Evolutionary conservation across 345 rosid genomes (phyloP), one percentile per base, ranked within the genome.

Genomic region (Linum lewisii): DNA sequence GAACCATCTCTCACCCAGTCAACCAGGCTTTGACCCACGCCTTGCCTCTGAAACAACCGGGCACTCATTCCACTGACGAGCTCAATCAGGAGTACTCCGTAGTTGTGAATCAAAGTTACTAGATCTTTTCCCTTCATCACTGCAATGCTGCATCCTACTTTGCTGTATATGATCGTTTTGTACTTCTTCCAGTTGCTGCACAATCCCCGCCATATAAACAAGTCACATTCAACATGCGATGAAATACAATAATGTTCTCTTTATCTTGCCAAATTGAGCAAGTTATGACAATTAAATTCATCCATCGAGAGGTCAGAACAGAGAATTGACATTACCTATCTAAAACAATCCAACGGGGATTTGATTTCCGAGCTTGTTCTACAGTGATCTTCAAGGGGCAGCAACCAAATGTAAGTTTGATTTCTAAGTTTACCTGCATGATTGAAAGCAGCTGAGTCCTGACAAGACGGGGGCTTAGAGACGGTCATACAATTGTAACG

Each of bases 341-440:
- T 61, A 78, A 61, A 7, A 81, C 72, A 59, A 81, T 74, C 81
- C 83, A 81, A 16, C 86, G 73, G 7, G 77, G 70, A n/a, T 72
- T 69, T 2, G 74, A 24, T 21, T 63, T 72, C 37, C 61, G 62
- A 36, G 78, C 81, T 74, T 76, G 83, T 44, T 74, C 60, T 20
- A 76, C 64, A 51, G 79, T 72, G 51, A 76, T 44, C 61, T 74
- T 69, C 1, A 22, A 10, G 2, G 77, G 74, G 58, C 79, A 67
- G 52, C 67, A 65, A n/a, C 83, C 83, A 20, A 73, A 78, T 24
- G 86, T 79, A 36, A 81, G 77, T 62, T 74, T 81, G 29, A 78
- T 64, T 69, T 81, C 86, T 71, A 81, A 59, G 59, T 81, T 81
- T 67, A 78, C 79, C 81, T 81, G 70, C 59, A 64, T 4, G 45